A percentile compares a stretch with the other conserved stretches of the same genome.
Conservation (phyloP, 805 yeast genomes). For the Wickerhamomyces alni region DNA sequence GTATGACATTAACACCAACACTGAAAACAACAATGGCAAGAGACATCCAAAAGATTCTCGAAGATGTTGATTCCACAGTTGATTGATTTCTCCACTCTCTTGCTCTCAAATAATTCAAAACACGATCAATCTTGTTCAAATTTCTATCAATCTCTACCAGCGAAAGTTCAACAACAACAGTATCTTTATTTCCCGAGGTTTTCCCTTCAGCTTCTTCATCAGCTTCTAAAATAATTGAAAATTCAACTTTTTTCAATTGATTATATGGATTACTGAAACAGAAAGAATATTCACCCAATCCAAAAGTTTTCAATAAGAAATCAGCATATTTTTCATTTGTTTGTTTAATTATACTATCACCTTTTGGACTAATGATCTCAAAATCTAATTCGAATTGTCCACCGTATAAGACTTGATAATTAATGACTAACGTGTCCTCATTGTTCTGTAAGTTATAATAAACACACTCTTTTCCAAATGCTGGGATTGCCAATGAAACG, state of each 20-base stretch:
- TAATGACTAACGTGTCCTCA: slow-evolving; percentile 33
- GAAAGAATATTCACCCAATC: slow-evolving; percentile 57
- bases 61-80: slow-evolving; percentile 75
- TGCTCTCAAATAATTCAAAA: slow-evolving; percentile 84
- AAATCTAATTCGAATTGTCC: slow-evolving; percentile 66
- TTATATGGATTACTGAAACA: slow-evolving; percentile 63
- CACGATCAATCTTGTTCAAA: slow-evolving; percentile 49
- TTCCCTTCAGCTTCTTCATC: slow-evolving; percentile 26
- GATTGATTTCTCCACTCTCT: slow-evolving; percentile 97
- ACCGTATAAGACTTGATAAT: slow-evolving; percentile 50
- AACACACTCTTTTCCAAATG: slow-evolving; percentile 39
- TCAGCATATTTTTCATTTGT: slow-evolving; percentile 60
- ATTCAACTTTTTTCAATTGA: slow-evolving; percentile 58
- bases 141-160: slow-evolving; percentile 54
- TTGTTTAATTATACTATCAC: slow-evolving; percentile 41
- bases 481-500: slow-evolving; percentile 19
- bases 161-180: slow-evolving; percentile 49
- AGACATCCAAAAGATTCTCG: slow-evolving; percentile 73
- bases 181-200: slow-evolving; percentile 34
- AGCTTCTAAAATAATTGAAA: slow-evolving; percentile 49
- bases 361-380: slow-evolving; percentile 50
- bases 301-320: slow-evolving; percentile 50
- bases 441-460: slow-evolving; percentile 30
- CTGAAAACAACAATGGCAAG: slow-evolving; percentile 63
- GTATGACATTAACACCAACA: slow-evolving; percentile 71